Evolutionary conservation across 495 filamentous ascomycete genomes (phyloP), one percentile per base, ranked within the genome.

Genomic region (Hypoxylon fuscum): DNA sequence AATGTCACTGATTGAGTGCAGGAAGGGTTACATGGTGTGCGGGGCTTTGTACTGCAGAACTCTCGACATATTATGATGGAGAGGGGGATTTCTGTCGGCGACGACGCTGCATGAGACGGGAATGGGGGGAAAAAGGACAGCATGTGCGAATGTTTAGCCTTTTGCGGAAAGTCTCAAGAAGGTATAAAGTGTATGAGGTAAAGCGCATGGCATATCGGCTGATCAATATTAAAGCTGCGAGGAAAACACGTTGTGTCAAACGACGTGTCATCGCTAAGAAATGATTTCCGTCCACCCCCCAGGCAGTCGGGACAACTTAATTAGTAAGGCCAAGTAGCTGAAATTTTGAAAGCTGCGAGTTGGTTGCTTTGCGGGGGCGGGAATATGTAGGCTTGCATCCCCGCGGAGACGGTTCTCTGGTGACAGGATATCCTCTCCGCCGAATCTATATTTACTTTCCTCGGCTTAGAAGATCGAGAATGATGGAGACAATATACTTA

Each of bases 11-110:
- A 44, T 8, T 11, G 47, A 25, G 22, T 44, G 63, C 57, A 43
- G 29, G 55, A 51, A 50, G 57, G 63, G 63, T 66, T 66, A 62
- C 63, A 66, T 66, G 43, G 57, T 31, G 52, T 50, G 63, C 57
- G 63, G 63, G 57, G 63, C 42, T 35, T 31, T 44, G 18, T 20
- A 46, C 51, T 61, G 46, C 63, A 66, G 47, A 60, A 44, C 43
- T 51, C 12, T 56, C 55, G 44, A 55, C 38, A 43, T 60, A 50
- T 59, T 66, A 55, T 50, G 45, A 20, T 18, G 23, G 43, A 46
- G 23, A 23, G 46, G 62, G 62, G 37, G 22, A 57, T 52, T 41
- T 61, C 45, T 56, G 52, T 66, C 62, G 51, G 37, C 52, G 57
- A 51, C 46, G 29, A 53, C 52, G 57, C 41, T 43, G 53, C 52